These are phyloP conservation scores for Pulveroboletus sp. DNA, from an alignment of 768 basidiomycete species.

Conservation along the genomic window DNA sequence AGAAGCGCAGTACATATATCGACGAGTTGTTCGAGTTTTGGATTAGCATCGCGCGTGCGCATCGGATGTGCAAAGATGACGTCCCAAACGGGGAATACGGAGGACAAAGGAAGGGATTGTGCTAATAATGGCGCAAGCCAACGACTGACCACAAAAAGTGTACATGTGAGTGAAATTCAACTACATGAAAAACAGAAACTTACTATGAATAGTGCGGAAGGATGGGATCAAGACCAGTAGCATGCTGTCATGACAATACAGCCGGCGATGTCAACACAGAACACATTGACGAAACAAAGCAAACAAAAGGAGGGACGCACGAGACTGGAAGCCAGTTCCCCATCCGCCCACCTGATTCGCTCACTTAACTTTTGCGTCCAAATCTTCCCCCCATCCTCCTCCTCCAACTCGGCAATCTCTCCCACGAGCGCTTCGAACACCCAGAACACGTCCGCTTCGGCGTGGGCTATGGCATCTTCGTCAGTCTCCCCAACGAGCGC, in stretches of 20 bases:
- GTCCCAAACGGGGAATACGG: constrained; percentile 68
- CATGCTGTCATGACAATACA: constrained; percentile 39
- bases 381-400: constrained; percentile 55
- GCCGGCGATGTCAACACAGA: not conserved
- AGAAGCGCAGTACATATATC: constrained; percentile 73
- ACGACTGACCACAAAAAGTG: constrained; percentile 45
- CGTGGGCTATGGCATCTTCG: constrained; percentile 57
- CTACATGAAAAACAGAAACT: constrained; percentile 23
- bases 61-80: constrained; percentile 59
- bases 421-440: constrained; percentile 71
- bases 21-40: constrained; percentile 66
- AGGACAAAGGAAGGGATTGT: constrained; percentile 66
- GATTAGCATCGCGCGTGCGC: constrained; percentile 49
- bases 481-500: constrained; percentile 62
- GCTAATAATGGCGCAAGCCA: constrained; percentile 74
- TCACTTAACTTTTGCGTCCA: constrained; percentile 68
- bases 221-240: constrained; percentile 64
- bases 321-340: constrained; percentile 56
- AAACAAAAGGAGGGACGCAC: constrained; percentile 33
- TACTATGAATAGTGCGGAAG: constrained; percentile 82
- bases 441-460: constrained; percentile 84
- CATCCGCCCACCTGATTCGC: constrained; percentile 59
- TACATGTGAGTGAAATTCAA: not conserved
- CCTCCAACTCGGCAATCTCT: constrained; percentile 73
- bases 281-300: not conserved